These are phyloP conservation scores for Diaporthe citri DNA, from an alignment of 2,329 filamentous ascomycete genomes.

Conservation along the genomic window DNA sequence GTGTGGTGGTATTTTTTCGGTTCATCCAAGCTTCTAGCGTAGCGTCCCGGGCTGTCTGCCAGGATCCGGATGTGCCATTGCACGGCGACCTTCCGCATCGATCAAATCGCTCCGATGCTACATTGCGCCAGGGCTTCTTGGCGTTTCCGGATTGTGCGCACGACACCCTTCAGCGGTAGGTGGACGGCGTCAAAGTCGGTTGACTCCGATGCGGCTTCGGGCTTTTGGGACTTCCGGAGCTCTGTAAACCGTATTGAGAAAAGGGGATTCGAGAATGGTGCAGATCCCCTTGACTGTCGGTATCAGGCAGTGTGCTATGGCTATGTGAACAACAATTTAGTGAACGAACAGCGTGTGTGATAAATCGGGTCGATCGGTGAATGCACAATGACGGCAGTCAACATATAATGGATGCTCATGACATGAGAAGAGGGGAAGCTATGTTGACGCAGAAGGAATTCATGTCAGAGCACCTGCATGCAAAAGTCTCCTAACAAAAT, in stretches of 20 bases:
- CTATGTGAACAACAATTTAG: not conserved
- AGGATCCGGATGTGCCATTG: not conserved
- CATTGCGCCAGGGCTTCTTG: conserved; percentile 1
- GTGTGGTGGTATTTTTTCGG: conserved; percentile 11
- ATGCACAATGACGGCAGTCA: not conserved
- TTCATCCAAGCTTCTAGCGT: conserved; percentile 23
- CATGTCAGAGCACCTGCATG: not conserved
- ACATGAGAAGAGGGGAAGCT: not conserved
- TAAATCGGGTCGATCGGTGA: not conserved
- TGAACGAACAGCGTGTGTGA: not conserved
- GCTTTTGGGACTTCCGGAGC: not conserved
- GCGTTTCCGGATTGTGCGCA: not conserved
- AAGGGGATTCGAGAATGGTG: not conserved
- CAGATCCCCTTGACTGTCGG: too few species aligned
- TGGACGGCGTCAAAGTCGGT: not conserved
- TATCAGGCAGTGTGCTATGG: not conserved
- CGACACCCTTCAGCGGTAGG: not conserved
- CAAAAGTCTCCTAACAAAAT: not conserved
- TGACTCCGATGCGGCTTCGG: not conserved
- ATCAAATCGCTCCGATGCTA: conserved; percentile 9
- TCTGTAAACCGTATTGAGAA: too few species aligned
- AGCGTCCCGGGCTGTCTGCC: conserved; percentile 18
- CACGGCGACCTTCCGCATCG: conserved; percentile 22
- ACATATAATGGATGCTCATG: not conserved
- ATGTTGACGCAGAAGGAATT: not conserved